A percentile compares a stretch with the other conserved stretches of the same genome.
These are phyloP conservation scores for Aureobasidium sp. DNA, from an alignment of 2,329 filamentous ascomycete species.

Conservation along the genomic window DNA sequence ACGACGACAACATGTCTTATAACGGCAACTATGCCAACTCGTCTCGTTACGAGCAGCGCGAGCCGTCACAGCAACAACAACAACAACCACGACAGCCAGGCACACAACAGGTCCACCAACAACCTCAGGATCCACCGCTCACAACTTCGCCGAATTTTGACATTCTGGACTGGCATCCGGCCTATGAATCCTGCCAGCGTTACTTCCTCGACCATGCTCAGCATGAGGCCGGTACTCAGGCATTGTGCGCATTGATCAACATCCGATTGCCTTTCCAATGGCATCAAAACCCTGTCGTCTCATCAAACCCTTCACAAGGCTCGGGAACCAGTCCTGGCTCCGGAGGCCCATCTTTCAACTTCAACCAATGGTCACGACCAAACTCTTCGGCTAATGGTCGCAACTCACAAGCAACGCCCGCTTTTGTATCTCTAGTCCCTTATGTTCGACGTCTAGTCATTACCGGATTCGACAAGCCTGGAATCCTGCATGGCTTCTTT, in stretches of 20 bases:
- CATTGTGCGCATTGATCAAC: conserved; percentile 83
- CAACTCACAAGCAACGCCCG: conserved; percentile 24
- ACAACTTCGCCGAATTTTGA: conserved; percentile 53
- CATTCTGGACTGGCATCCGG: conserved; percentile 88
- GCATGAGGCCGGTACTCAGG: conserved; percentile 73
- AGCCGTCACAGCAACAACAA: neutral
- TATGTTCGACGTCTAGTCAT: conserved; percentile 86
- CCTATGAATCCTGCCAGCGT: conserved; percentile 79
- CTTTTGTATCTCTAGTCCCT: conserved; percentile 65
- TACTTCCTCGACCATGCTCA: conserved; percentile 93
- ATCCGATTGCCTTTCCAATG: conserved; percentile 85
- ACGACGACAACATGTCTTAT: conserved; percentile 13
- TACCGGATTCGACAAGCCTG: conserved; percentile 81
- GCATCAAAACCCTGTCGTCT: conserved; percentile 41
- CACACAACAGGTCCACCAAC: neutral
- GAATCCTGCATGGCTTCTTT: conserved; percentile 90
- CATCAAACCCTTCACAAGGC: conserved; percentile 27
- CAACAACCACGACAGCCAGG: conserved; percentile 4
- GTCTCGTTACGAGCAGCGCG: neutral
- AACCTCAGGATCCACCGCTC: conserved; percentile 21
- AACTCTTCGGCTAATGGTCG: conserved; percentile 33
- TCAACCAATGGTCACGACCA: conserved; percentile 27
- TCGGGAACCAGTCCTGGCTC: neutral
- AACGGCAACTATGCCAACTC: conserved; percentile 3
- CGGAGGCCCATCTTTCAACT: conserved; percentile 23